These are phyloP conservation scores for Nemania sp. DNA, from an alignment of 2,329 filamentous ascomycete species.

Conservation along the genomic window DNA sequence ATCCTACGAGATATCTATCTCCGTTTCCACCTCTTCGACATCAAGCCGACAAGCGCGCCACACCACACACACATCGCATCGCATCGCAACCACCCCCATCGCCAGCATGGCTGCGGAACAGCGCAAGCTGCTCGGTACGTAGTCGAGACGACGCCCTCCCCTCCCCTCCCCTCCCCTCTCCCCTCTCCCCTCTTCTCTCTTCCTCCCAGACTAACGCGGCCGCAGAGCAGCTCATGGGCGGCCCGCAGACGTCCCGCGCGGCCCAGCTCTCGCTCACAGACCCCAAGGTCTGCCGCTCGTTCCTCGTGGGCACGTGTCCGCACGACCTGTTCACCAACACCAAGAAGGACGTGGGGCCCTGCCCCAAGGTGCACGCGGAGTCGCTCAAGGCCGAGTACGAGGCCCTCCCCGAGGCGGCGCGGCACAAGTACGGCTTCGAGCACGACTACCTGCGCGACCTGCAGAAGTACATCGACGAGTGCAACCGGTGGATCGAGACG, in stretches of 20 bases:
- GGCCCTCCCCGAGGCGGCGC: constrained; percentile 69
- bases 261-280: constrained; percentile 87
- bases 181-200: background rate
- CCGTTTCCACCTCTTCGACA: no score
- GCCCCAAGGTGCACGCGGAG: constrained; percentile 86
- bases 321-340: constrained; percentile 99
- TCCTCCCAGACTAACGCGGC: constrained; percentile 13
- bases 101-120: constrained; percentile 88
- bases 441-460: constrained; percentile 97
- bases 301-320: constrained; percentile 89
- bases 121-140: constrained; percentile 83
- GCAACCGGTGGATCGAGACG: constrained; percentile 88
- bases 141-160: background rate
- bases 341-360: constrained; percentile 93
- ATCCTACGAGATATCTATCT: background rate
- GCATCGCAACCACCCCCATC: no score
- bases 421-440: constrained; percentile 84
- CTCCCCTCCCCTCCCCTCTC: background rate
- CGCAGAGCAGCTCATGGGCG: constrained; percentile 88
- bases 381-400: constrained; percentile 89
- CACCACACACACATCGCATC: background rate
- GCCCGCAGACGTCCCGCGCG: constrained; percentile 71
- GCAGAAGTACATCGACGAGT: constrained; percentile 95
- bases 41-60: background rate
- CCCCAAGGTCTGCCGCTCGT: constrained; percentile 92